Percentiles rank a stretch among this genome's conserved stretches.
Evolutionary conservation across 129 eudicot species (phyloP).

Genomic region (Flaveria sonorensis): DNA sequence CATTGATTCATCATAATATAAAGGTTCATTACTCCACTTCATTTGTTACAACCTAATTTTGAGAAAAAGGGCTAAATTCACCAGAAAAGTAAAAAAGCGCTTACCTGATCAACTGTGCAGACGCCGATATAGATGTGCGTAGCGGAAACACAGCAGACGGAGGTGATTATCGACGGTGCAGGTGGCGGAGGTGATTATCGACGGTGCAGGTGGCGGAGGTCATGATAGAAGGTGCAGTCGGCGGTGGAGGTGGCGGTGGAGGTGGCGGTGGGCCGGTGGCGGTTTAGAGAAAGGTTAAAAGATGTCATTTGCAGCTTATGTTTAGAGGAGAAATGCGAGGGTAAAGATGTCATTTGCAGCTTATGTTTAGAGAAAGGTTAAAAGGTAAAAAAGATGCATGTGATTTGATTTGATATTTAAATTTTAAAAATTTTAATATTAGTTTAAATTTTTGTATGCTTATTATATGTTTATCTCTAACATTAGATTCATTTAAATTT

Average conservation of each 20-base stretch:
- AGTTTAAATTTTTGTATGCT: too few species aligned
- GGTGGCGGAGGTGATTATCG: background rate
- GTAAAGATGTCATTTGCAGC: background rate
- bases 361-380: too few species aligned
- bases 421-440: too few species aligned
- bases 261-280: too few species aligned
- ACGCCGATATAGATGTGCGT: background rate
- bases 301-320: background rate
- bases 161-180: background rate
- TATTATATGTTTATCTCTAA: too few species aligned
- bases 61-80: background rate
- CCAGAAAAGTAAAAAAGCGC: background rate
- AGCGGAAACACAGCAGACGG: background rate
- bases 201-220: too few species aligned
- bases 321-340: background rate
- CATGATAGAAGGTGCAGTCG: too few species aligned
- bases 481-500: too few species aligned
- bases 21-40: background rate
- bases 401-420: too few species aligned
- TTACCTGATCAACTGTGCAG: background rate
- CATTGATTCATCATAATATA: background rate
- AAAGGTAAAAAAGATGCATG: too few species aligned
- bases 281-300: too few species aligned
- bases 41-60: background rate
- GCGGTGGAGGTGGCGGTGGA: too few species aligned